Evolutionary conservation across 2,329 filamentous ascomycete species (phyloP).

Genomic region (Aureobasidium namibiae): DNA sequence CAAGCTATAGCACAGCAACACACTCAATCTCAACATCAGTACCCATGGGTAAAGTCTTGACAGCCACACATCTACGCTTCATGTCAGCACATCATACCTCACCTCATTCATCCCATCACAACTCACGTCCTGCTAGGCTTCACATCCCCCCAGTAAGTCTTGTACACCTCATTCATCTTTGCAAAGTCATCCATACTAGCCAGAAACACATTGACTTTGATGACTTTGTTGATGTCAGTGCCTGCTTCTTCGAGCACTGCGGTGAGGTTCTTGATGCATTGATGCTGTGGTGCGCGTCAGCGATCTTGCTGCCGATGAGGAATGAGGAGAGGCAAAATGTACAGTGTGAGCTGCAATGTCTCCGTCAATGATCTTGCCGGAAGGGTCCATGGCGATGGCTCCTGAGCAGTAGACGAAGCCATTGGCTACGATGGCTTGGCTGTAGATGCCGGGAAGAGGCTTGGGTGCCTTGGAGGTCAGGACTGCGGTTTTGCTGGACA

Average conservation of each 20-base stretch:
- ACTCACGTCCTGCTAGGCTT: slow-evolving; percentile 27
- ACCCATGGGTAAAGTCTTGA: slow-evolving; percentile 42
- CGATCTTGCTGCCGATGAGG: not conserved
- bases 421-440: slow-evolving; percentile 36
- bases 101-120: too few relatives aligned
- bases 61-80: slow-evolving; percentile 39
- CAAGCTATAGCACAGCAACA: slow-evolving; percentile 29
- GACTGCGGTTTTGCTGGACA: slow-evolving; percentile 13
- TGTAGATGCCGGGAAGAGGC: slow-evolving; percentile 20
- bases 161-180: slow-evolving; percentile 49
- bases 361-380: slow-evolving; percentile 47
- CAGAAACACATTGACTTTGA: slow-evolving; percentile 62
- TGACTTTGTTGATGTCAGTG: slow-evolving; percentile 49
- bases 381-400: slow-evolving; percentile 52
- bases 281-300: slow-evolving; percentile 31
- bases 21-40: slow-evolving; percentile 50
- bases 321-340: slow-evolving; percentile 16
- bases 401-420: slow-evolving; percentile 67
- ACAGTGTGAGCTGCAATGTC: slow-evolving; percentile 48
- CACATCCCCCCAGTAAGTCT: slow-evolving; percentile 24
- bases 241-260: slow-evolving; percentile 54
- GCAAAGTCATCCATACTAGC: slow-evolving; percentile 58
- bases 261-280: slow-evolving; percentile 51
- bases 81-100: not conserved
- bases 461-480: slow-evolving; percentile 14